Base-by-base conservation (phyloP, 768 basidiomycete species). In the Leccinellum rugosiceps region DNA sequence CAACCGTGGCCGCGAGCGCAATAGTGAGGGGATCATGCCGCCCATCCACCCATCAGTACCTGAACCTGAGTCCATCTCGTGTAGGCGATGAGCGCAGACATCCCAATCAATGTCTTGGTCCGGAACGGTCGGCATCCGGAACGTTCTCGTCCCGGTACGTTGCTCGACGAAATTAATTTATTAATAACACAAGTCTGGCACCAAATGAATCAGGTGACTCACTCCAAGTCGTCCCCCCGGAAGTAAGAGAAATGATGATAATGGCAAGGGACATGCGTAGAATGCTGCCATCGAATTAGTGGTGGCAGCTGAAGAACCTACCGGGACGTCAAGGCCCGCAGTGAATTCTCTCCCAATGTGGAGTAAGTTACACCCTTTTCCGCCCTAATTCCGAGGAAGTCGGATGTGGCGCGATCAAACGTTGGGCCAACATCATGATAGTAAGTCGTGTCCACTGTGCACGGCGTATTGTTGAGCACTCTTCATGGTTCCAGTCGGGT, bases 111-210 rank as follows among this genome's bases (percentile, higher is more conserved):
- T 21, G 31, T n/a, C n/a, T n/a, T n/a, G n/a, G n/a, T n/a, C n/a
- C 15, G 41, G 50, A 62, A 58, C 45, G 58, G 58, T 56, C 55
- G 60, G 60, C 60, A 68, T 53, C 32, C 14, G 17, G 30, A 25
- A 9, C 10, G 19, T n/a, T 44, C 17, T 31, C 14, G n/a, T 41
- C 41, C 41, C n/a, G n/a, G 38, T 41, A 19, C n/a, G 5, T 2
- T 10, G 10, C 41, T 41, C 10, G n/a, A 41, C 10, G 35, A 41
- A 41, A 41, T 41, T 6, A 14, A 49, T 49, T 32, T 6, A 45
- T 23, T 28, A 8, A 17, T 1, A 21, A 13, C 50, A 19, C 15
- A 4, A 41, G 38, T 41, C 4, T 10, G 19, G 8, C 51, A 19
- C 7, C 4, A 19, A 14, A 61, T 41, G n/a, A n/a, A 19, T 28